Base-by-base conservation (phyloP, 2,329 filamentous ascomycete genomes). In the Ophiosphaerella korrae region DNA sequence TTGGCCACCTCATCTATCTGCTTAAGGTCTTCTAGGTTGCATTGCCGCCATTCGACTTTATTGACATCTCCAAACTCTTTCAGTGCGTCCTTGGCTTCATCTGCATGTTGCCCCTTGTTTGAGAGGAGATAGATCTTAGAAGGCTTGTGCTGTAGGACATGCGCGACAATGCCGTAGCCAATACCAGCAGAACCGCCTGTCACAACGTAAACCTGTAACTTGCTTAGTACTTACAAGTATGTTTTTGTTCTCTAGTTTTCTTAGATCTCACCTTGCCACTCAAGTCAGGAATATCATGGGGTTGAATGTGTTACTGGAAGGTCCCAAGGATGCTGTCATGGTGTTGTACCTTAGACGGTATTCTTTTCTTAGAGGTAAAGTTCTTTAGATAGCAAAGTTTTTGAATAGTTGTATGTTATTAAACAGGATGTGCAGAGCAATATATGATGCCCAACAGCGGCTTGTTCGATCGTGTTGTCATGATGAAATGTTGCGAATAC, bases 171-270 rank as follows among this genome's bases (percentile, higher is more conserved):
- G 21, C 79, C 79, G 51, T 76, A 82, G 13, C 79, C 79, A 29
- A 81, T 80, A 16, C 78, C 78, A n/a, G 77, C 75, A 16, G 73
- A 77, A 18, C 78, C 78, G n/a, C 78, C 77, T 0, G 78, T 80
- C 12, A 81, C 75, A 14, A 80, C 67, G 45, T 76, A 81, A 14
- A 78, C 67, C 72, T 78, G 18, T 7, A 14, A 6, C n/a, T 21
- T 1, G 13, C 1, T 6, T 21, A 1, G 16, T 18, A 18, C 2
- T 26, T 31, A 33, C 23, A 7, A 47, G 11, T 6, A 18, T n/a
- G 4, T n/a, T 43, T 18, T 16, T 38, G 12, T 14, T 12, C 34
- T 18, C 18, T 18, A 18, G 9, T 2, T 14, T 4, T 21, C 23
- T 35, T 2, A 16, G 18, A 13, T 8, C 48, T 36, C 55, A 72